Percentiles rank a stretch among this genome's conserved stretches.
phyloP scores from a whole-genome alignment of 2,329 filamentous ascomycete species.

The Talaromyces sp. region DNA sequence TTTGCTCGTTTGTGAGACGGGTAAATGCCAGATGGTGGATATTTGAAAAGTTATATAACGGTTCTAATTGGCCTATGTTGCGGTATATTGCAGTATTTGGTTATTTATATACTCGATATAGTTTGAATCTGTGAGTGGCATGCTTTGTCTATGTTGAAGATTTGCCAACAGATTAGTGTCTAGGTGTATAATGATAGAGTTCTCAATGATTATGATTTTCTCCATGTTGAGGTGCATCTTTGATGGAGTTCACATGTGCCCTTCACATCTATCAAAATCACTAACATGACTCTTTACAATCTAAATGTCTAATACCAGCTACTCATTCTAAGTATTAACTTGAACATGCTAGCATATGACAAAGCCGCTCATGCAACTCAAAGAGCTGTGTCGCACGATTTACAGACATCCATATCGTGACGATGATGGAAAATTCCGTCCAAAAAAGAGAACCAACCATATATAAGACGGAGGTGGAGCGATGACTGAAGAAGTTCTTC shows the following conservation, averaged over 20 bases:
- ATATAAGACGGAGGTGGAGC: neutral
- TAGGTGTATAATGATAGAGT: neutral
- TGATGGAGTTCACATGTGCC: neutral
- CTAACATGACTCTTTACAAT: neutral
- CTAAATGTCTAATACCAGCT: neutral
- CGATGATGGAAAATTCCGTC: neutral
- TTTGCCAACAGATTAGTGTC: neutral
- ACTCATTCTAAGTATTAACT: neutral
- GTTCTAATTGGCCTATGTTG: neutral
- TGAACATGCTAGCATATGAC: neutral
- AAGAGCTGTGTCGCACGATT: neutral
- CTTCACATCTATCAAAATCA: neutral
- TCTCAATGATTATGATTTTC: neutral
- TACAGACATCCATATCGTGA: neutral
- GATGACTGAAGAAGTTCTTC: neutral
- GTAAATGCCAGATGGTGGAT: conserved; percentile 38
- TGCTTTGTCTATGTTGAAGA: neutral
- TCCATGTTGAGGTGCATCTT: neutral
- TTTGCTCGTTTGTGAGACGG: conserved; percentile 40
- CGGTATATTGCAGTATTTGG: neutral
- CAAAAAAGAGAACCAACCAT: neutral
- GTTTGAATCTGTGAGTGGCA: neutral
- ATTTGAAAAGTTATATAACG: conserved; percentile 21
- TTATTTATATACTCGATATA: neutral
- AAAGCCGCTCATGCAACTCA: neutral